Percentiles rank a stretch among this genome's conserved stretches.
Conservation (phyloP, 2,329 filamentous ascomycete genomes). For the Cryoendolithus antarcticus region DNA sequence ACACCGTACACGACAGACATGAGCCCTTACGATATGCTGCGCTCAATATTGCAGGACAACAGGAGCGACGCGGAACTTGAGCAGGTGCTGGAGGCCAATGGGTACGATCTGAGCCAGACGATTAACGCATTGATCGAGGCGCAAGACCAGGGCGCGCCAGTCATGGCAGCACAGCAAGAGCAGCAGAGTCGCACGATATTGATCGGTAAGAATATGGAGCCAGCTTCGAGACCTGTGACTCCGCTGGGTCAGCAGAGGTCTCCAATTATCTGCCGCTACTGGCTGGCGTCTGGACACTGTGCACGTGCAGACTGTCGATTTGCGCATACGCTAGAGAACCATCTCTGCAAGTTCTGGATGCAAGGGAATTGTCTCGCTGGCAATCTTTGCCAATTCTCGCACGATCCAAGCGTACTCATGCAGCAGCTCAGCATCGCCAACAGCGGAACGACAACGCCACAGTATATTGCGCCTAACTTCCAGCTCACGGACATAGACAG, state of each 20-base stretch:
- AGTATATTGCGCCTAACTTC: slow-evolving; percentile 53
- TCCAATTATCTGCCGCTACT: slow-evolving; percentile 93
- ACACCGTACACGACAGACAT: slow-evolving; percentile 65
- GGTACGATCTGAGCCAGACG: slow-evolving; percentile 86
- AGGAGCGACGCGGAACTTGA: slow-evolving; percentile 92
- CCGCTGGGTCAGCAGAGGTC: slow-evolving; percentile 67
- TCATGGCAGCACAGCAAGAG: slow-evolving; percentile 19
- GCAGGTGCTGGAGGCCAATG: slow-evolving; percentile 70
- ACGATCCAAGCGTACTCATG: slow-evolving; percentile 80
- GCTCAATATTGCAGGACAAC: slow-evolving; percentile 81
- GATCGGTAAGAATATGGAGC: slow-evolving; percentile 80
- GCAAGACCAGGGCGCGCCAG: slow-evolving; percentile 38
- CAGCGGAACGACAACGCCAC: slow-evolving; percentile 48
- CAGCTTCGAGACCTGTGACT: slow-evolving; percentile 59
- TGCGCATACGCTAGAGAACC: slow-evolving; percentile 88
- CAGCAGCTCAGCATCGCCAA: slow-evolving; percentile 62
- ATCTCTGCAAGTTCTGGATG: slow-evolving; percentile 99
- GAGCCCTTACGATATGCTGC: slow-evolving; percentile 95
- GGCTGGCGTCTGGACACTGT: slow-evolving; percentile 88
- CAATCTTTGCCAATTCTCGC: slow-evolving; percentile 89
- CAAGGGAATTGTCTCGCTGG: slow-evolving; percentile 91
- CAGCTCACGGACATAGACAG: slow-evolving; percentile 73
- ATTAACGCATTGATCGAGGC: slow-evolving; percentile 79
- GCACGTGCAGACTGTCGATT: slow-evolving; percentile 92
- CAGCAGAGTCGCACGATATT: slow-evolving; percentile 54